Percentiles rank a stretch among this genome's conserved stretches.
Evolutionary conservation across 768 basidiomycete species (phyloP).

Genomic region (Leccinum fibrillosum): DNA sequence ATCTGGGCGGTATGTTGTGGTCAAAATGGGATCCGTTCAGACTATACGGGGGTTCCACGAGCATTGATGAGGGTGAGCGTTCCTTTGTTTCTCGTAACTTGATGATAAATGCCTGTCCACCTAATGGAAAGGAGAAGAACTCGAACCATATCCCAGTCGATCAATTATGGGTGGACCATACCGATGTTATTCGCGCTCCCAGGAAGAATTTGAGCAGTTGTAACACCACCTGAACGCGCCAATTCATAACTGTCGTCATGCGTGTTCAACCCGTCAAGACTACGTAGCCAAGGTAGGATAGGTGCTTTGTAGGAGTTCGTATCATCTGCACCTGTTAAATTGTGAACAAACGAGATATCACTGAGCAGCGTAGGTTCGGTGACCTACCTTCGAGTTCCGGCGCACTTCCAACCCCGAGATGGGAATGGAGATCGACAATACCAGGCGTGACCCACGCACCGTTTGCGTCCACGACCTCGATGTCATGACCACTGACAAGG

Average conservation of each 20-base stretch:
- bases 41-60: constrained; percentile 50
- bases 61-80: constrained; percentile 44
- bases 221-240: constrained; percentile 45
- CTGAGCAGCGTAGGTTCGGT: not conserved
- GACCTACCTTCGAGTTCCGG: constrained; percentile 31
- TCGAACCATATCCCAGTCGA: not conserved
- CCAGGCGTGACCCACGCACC: constrained; percentile 84
- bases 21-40: constrained; percentile 27
- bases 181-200: constrained; percentile 37
- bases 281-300: constrained; percentile 60
- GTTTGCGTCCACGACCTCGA: constrained; percentile 55
- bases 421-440: constrained; percentile 48
- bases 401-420: constrained; percentile 40
- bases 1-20: constrained; percentile 18
- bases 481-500: constrained; percentile 17
- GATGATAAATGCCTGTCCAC: constrained; percentile 50
- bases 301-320: constrained; percentile 55
- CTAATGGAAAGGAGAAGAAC: constrained; percentile 15
- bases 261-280: constrained; percentile 45
- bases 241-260: constrained; percentile 40
- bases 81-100: constrained; percentile 48
- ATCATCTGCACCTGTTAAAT: constrained; percentile 45
- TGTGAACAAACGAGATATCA: not conserved
- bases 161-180: not conserved
- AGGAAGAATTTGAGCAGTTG: constrained; percentile 46